A percentile compares a stretch with the other conserved stretches of the same genome.
These are phyloP conservation scores for Cercis canadensis DNA, from an alignment of 306 rosid genomes.

Conservation along the genomic window DNA sequence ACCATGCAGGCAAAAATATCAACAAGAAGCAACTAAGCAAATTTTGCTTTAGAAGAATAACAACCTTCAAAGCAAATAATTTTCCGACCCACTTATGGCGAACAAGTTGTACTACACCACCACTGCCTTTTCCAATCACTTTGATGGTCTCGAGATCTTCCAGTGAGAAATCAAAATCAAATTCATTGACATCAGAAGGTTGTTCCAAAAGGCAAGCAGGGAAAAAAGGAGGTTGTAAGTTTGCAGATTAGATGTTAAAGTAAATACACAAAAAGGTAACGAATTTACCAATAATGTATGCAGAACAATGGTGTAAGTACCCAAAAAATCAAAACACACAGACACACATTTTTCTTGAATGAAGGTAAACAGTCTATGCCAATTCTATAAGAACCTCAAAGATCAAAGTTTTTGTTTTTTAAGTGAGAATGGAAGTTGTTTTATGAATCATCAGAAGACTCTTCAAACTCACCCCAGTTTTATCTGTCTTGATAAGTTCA, in stretches of 20 bases:
- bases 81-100: slow-evolving; percentile 96
- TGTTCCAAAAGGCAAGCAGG: slow-evolving; percentile 49
- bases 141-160: slow-evolving; percentile 92
- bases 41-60: slow-evolving; percentile 18
- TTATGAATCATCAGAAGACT: slow-evolving; percentile 3
- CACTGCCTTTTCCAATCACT: slow-evolving; percentile 96
- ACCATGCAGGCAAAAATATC: slow-evolving; percentile 25
- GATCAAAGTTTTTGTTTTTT: too few relatives aligned
- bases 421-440: too few relatives aligned
- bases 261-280: background rate
- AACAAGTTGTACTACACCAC: slow-evolving; percentile 98
- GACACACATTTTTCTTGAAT: slow-evolving; percentile 21
- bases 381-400: too few relatives aligned
- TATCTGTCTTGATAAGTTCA: too few relatives aligned
- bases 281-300: slow-evolving; percentile 4
- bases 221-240: slow-evolving; percentile 10
- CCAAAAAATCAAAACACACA: slow-evolving; percentile 18
- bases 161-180: slow-evolving; percentile 69
- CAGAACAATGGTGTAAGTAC: slow-evolving; percentile 21
- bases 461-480: background rate
- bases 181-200: slow-evolving; percentile 79
- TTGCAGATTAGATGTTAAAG: slow-evolving; percentile 24
- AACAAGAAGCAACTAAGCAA: slow-evolving; percentile 17
- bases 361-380: too few relatives aligned
- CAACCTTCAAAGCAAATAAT: slow-evolving; percentile 93